Conservation (phyloP, 345 rosid species). For the Salix purpurea region DNA sequence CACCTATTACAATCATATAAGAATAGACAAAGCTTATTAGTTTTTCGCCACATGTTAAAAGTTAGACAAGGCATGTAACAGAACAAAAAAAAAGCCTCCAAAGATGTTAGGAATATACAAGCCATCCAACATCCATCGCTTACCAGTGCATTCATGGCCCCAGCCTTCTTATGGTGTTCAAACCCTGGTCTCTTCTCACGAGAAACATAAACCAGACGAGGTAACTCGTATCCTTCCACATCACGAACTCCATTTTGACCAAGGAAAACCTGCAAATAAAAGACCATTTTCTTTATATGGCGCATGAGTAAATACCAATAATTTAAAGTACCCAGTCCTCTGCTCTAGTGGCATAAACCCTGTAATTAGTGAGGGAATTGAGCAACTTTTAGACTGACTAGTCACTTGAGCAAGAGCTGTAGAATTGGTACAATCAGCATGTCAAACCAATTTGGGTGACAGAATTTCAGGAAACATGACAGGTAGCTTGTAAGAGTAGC, state of each 20-base stretch:
- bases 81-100: background rate
- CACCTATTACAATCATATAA: constrained; percentile 36
- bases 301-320: background rate
- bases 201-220: constrained; percentile 90
- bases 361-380: background rate
- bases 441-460: background rate
- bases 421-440: background rate
- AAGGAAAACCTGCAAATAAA: constrained; percentile 69
- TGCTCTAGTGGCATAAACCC: background rate
- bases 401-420: background rate
- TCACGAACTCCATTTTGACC: constrained; percentile 78
- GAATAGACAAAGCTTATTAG: constrained; percentile 3
- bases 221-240: constrained; percentile 74
- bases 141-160: constrained; percentile 97
- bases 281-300: constrained; percentile 3
- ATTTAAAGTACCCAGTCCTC: background rate
- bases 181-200: constrained; percentile 99
- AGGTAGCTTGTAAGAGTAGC: background rate
- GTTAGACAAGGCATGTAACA: background rate
- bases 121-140: background rate
- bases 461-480: background rate
- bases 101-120: background rate
- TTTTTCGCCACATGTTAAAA: background rate
- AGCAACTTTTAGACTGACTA: background rate
- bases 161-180: constrained; percentile 98